Base-by-base conservation (phyloP, 1,139 yeast genomes). In the Pneumocystis oryctolagi region DNA sequence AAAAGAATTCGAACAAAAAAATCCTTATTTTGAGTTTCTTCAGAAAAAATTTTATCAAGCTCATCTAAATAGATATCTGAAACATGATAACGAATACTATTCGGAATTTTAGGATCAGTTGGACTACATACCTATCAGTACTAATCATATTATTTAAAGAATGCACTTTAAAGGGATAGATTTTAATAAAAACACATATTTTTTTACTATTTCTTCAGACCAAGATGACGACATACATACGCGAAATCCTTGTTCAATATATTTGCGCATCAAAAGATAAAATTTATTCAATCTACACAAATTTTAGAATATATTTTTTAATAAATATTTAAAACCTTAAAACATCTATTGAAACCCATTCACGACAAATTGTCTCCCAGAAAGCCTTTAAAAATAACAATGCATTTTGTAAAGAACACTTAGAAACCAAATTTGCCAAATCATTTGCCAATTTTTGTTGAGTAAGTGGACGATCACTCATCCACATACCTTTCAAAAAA, bases 381-480 rank as follows among this genome's bases (percentile, higher is more conserved):
- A 89, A 92, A 0, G 96, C 87, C 64, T 81, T 79, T 58, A 83
- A 78, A 70, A 89, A 89, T 47, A 77, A 74, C 63, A 76, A 69
- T 69, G 78, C 77, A 71, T 79, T 74, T 57, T 76, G 76, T 35
- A 78, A 77, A 31, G 82, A 76, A 31, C 78, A 75, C 0, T 66
- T 65, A 34, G 69, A 63, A 65, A 80, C 80, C 61, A 92, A 76
- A 61, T 75, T 78, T 0, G 94, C 95, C 66, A 92, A 77, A 61
- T 82, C 83, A 62, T 80, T 82, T 2, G 96, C 95, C 59, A 92
- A 77, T 65, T 84, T 77, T 73, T 89, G 96, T 74, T 92, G 98
- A 35, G 96, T 94, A 68, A 85, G 79, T 37, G 96, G 95, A 70
- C 94, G 82, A 74, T 92, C 98, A 71, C 95, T 82, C 74, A 86